phyloP scores from a whole-genome alignment of 805 yeast genomes.

The Phaffomyces opuntiae region DNA sequence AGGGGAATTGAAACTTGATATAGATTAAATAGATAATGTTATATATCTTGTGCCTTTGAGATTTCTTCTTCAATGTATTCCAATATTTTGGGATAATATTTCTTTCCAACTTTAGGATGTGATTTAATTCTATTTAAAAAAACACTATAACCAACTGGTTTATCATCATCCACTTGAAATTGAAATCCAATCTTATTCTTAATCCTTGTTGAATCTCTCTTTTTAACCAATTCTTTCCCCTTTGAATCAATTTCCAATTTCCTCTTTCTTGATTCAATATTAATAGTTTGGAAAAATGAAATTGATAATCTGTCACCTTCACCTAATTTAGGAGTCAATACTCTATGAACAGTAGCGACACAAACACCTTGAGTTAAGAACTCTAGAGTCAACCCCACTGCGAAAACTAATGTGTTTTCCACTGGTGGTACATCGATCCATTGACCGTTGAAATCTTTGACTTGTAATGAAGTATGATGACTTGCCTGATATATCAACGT shows the following conservation, averaged over 20 bases:
- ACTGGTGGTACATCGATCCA: constrained; percentile 40
- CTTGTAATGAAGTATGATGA: constrained; percentile 37
- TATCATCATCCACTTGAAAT: constrained; percentile 18
- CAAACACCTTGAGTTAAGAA: constrained; percentile 42
- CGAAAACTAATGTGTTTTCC: constrained; percentile 36
- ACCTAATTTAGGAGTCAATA: constrained; percentile 21
- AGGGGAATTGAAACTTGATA: no score
- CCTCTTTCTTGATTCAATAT: constrained; percentile 23
- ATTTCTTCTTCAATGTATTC: constrained; percentile 25
- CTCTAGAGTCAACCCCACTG: constrained; percentile 44
- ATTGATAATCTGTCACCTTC: constrained; percentile 33
- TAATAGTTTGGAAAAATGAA: constrained; percentile 43
- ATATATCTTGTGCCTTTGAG: constrained; percentile 40
- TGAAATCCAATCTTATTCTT: constrained; percentile 22
- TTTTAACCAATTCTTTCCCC: constrained; percentile 11
- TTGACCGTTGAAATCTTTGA: constrained; percentile 39
- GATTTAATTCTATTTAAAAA: constrained; percentile 41
- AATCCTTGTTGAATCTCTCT: constrained; percentile 14
- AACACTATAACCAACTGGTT: constrained; percentile 41
- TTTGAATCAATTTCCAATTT: constrained; percentile 11
- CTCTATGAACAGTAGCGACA: constrained; percentile 44
- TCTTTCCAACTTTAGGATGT: constrained; percentile 42
- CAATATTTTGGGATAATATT: constrained; percentile 37
- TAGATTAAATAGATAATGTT: not conserved
- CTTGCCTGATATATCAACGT: constrained; percentile 56